These are phyloP conservation scores for Rosellinia necatrix DNA, from an alignment of 2,329 filamentous ascomycete genomes.

Conservation along the genomic window DNA sequence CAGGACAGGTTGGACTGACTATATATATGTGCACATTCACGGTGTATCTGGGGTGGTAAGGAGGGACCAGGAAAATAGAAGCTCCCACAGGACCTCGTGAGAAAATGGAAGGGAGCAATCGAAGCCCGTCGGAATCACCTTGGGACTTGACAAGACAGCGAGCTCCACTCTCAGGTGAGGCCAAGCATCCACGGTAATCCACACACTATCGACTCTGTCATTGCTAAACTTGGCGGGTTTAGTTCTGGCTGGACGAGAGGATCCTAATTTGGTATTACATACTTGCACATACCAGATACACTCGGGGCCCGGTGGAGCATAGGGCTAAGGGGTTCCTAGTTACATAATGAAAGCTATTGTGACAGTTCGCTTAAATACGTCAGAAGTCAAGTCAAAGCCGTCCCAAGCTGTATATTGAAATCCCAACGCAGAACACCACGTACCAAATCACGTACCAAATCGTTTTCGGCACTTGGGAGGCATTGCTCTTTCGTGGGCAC, in stretches of 20 bases:
- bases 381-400: no score
- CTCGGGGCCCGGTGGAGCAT: not conserved
- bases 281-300: no score
- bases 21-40: constrained; percentile 1
- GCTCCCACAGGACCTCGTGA: not conserved
- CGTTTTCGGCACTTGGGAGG: no score
- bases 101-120: not conserved
- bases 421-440: no score
- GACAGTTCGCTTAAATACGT: no score
- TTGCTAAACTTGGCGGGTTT: constrained; percentile 4
- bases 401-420: no score
- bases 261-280: constrained; percentile 5
- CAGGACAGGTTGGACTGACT: constrained; percentile 1
- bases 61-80: not conserved
- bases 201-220: constrained; percentile 1
- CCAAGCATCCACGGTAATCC: constrained; percentile 3
- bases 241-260: not conserved
- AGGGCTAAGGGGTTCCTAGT: not conserved
- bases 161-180: constrained; percentile 7
- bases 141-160: not conserved
- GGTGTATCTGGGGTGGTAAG: no score
- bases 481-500: no score
- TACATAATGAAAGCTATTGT: not conserved
- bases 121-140: not conserved
- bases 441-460: no score